These are phyloP conservation scores for Populus ilicifolia DNA, from an alignment of 345 rosid genomes.

Conservation along the genomic window DNA sequence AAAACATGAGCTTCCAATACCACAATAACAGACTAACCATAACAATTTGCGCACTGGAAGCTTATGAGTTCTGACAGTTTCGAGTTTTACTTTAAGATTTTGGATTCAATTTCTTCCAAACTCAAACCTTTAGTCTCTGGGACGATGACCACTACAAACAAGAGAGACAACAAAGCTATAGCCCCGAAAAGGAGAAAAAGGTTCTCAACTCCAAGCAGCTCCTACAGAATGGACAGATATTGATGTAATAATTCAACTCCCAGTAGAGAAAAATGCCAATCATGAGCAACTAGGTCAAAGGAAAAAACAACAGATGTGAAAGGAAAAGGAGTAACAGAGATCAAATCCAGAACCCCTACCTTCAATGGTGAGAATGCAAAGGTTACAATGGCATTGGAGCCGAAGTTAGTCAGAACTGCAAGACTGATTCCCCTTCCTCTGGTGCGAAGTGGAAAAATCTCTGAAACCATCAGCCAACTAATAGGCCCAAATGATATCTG, in stretches of 20 bases:
- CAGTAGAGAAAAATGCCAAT: neutral
- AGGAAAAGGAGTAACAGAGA: neutral
- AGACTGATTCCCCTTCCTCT: conserved; percentile 36
- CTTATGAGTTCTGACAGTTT: neutral
- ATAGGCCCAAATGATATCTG: conserved; percentile 36
- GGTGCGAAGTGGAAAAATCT: conserved; percentile 31
- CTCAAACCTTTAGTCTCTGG: conserved; percentile 98
- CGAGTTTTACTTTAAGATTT: conserved; percentile 50
- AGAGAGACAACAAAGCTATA: conserved; percentile 61
- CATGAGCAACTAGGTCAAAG: neutral
- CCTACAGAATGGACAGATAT: conserved; percentile 48
- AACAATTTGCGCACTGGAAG: neutral
- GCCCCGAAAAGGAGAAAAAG: conserved; percentile 85
- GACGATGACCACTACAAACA: conserved; percentile 52
- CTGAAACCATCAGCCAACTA: conserved; percentile 38
- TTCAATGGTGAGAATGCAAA: conserved; percentile 33
- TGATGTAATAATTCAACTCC: neutral
- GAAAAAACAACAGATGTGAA: neutral
- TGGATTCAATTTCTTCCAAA: conserved; percentile 90
- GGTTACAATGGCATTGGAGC: conserved; percentile 33
- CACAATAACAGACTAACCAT: neutral
- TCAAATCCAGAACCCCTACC: conserved; percentile 9
- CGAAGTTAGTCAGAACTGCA: conserved; percentile 37
- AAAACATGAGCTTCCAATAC: neutral
- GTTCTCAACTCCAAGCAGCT: conserved; percentile 75